Base-by-base conservation (phyloP, 768 basidiomycete species). In the Termitomyces titanicus region DNA sequence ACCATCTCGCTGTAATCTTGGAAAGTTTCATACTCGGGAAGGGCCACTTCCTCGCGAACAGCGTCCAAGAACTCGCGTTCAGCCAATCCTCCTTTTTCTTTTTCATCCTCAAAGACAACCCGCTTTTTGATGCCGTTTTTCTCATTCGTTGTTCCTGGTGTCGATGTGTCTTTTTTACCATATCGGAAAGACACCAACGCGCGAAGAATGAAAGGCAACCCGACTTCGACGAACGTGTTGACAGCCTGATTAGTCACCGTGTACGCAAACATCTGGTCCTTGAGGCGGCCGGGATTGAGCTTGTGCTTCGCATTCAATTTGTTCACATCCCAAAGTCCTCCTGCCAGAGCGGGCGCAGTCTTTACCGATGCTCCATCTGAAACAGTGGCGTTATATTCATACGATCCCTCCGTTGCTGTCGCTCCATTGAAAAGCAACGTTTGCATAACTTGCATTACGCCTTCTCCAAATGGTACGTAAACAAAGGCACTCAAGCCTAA, bases 1-100 rank as follows among this genome's bases (percentile, higher is more conserved):
- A 91, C 91, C 95, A 99, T 98, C 74, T 99, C 97, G 64, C 84
- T 85, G 70, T 96, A 99, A 72, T 98, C 96, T 50, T 76, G 82
- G 63, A 92, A 94, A 6, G 89, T 74, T 34, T 85, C 81, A 63
- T 95, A 94, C 37, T 85, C 85, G 0, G 94, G 90, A 46, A 95
- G 74, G 24, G 82, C 81, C 6, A 87, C 86, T 72, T 98, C 88
- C 47, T 74, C 73, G 54, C 93, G 76, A 24, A 97, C 87, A 45
- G 78, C 73, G 63, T 92, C 88, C 67, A 99, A 70, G 65, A 94
- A 94, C 52, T 80, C 81, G 40, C 86, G 76, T 67, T 97, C 96
- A 58, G 83, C 85, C 62, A 81, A 73, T 1, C 77, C 79, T 3
- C 75, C 78, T 25, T 72, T 72, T 63, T 76, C 79, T 61, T 78